Evolutionary conservation across 257 asterid species (phyloP).

Genomic region (Solanum bukasovii): DNA sequence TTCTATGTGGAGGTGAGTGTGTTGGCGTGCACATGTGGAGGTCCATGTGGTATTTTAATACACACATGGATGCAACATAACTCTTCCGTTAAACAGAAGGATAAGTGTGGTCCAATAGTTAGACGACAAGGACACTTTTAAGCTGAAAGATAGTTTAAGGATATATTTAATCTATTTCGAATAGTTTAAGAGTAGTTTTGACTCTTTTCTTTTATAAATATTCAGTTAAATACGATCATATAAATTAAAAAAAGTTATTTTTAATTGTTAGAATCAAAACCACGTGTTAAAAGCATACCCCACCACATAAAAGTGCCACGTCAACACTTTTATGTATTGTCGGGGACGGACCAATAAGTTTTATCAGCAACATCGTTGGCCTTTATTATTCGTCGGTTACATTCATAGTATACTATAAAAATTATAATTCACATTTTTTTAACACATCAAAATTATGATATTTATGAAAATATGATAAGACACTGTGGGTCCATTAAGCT

Average conservation of each 20-base stretch:
- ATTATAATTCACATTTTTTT: not conserved
- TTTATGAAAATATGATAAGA: not conserved
- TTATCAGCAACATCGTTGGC: not conserved
- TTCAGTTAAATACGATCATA: not conserved
- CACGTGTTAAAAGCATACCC: not conserved
- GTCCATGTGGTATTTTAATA: too few species aligned
- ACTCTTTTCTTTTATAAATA: too few species aligned
- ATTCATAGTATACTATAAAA: not conserved
- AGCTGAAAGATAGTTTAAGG: too few species aligned
- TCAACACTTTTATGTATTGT: too few species aligned
- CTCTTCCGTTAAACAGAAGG: not conserved
- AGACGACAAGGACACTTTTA: too few species aligned
- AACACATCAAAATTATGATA: not conserved
- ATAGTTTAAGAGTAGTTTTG: fast-evolving
- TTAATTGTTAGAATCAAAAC: not conserved
- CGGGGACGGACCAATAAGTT: not conserved
- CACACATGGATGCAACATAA: too few species aligned
- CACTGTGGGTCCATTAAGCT: not conserved
- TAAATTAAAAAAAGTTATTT: not conserved
- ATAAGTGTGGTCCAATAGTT: not conserved
- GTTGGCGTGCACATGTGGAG: too few species aligned
- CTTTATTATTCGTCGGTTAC: not conserved
- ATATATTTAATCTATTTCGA: too few species aligned
- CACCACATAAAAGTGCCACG: not conserved
- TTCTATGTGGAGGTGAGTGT: too few species aligned